A percentile compares a stretch with the other conserved stretches of the same genome.
phyloP scores from a whole-genome alignment of 192 early-diverging fungal genomes.

The Allomyces arbusculus region DNA sequence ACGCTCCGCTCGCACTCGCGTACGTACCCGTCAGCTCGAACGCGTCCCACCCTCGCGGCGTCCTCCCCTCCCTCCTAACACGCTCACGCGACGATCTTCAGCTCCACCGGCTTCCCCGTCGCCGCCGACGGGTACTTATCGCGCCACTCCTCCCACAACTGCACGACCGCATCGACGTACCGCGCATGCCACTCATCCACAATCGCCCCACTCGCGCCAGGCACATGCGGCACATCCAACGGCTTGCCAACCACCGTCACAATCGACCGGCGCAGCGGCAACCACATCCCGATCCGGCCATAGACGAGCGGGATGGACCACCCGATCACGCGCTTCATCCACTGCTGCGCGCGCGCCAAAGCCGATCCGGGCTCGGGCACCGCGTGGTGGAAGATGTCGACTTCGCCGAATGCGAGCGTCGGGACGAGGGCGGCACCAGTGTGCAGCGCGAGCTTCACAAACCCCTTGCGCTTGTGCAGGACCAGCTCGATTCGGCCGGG shows the following conservation, averaged over 20 bases:
- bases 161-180: too few relatives aligned
- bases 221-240: too few relatives aligned
- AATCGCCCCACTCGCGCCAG: too few relatives aligned
- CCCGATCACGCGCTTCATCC: not conserved
- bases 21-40: too few relatives aligned
- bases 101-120: too few relatives aligned
- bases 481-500: slow-evolving; percentile 14
- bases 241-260: not conserved
- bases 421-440: slow-evolving; percentile 4
- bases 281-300: not conserved
- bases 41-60: too few relatives aligned
- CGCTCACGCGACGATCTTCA: too few relatives aligned
- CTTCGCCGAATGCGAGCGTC: not conserved
- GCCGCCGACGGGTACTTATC: too few relatives aligned
- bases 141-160: too few relatives aligned
- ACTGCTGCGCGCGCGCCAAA: not conserved
- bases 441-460: slow-evolving; percentile 14
- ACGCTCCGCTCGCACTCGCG: too few relatives aligned
- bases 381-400: not conserved
- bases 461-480: slow-evolving; percentile 18
- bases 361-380: not conserved
- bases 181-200: too few relatives aligned
- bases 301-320: not conserved
- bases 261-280: not conserved
- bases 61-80: too few relatives aligned